A percentile compares a stretch with the other conserved stretches of the same genome.
phyloP scores from a whole-genome alignment of 2,329 filamentous ascomycete genomes.

The Herpotrichia juniperi region DNA sequence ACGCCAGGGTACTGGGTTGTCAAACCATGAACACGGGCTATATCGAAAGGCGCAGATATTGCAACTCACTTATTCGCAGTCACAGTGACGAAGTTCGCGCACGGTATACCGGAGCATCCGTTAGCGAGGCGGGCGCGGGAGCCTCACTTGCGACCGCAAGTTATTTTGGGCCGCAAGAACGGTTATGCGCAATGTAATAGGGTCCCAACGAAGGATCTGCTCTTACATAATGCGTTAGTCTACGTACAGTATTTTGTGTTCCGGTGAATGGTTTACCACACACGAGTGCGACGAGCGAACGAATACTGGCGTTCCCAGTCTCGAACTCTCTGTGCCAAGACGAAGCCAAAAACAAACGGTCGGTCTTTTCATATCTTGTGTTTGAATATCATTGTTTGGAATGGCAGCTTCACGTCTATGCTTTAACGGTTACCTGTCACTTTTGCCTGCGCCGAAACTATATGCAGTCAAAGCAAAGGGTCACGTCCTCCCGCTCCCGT shows the following conservation, averaged over 20 bases:
- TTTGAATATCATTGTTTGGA: no score
- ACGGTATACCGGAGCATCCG: conserved; percentile 26
- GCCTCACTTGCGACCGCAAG: conserved; percentile 16
- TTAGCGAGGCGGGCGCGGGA: conserved; percentile 24
- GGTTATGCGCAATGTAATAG: no score
- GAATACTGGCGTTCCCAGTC: neutral
- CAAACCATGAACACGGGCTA: conserved; percentile 21
- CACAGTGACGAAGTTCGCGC: conserved; percentile 11
- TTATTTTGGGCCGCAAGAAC: neutral
- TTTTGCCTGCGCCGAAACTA: no score
- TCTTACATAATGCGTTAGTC: neutral
- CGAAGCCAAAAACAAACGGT: neutral
- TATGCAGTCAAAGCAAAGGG: conserved; percentile 15
- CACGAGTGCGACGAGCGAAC: neutral
- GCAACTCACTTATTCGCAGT: conserved; percentile 16
- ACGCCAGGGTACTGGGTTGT: conserved; percentile 20
- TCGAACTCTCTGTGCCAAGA: neutral
- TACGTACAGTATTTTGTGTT: neutral
- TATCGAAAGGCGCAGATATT: conserved; percentile 21
- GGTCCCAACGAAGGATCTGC: no score
- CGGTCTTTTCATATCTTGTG: no score
- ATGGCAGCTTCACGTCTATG: no score
- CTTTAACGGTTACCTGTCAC: conserved; percentile 9
- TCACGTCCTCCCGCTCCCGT: conserved; percentile 12
- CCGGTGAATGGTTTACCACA: neutral